Evolutionary conservation across 2,329 filamentous ascomycete genomes (phyloP).

Genomic region (Coniochaeta hoffmannii): DNA sequence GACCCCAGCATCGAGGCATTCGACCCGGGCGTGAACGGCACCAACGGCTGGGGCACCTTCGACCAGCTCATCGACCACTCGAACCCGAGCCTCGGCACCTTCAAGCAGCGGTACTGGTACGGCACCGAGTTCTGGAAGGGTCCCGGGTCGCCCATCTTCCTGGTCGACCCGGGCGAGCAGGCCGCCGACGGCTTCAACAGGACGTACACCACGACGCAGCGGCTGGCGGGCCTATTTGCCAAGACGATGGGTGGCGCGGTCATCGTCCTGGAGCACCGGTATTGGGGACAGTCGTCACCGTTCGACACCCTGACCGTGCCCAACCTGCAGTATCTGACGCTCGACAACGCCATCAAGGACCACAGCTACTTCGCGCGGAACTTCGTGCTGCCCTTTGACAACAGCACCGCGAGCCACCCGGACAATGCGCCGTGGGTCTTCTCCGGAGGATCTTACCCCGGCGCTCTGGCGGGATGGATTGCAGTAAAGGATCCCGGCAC

Average conservation of each 20-base stretch:
- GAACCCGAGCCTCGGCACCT: constrained; percentile 26
- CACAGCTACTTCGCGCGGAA: constrained; percentile 28
- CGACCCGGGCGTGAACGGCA: not conserved
- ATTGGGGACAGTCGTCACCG: constrained; percentile 29
- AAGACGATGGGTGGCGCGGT: constrained; percentile 40
- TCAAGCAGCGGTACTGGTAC: constrained; percentile 28
- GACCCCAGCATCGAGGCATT: not conserved
- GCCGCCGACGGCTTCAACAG: constrained; percentile 22
- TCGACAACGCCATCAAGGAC: constrained; percentile 29
- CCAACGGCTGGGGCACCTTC: constrained; percentile 14
- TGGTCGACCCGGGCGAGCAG: constrained; percentile 29
- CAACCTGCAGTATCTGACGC: constrained; percentile 27
- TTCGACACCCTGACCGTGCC: constrained; percentile 22
- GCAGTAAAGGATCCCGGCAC: constrained; percentile 41
- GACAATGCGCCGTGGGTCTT: constrained; percentile 43
- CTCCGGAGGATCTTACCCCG: constrained; percentile 45
- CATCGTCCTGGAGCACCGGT: constrained; percentile 29
- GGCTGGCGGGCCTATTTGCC: constrained; percentile 31
- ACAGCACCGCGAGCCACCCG: constrained; percentile 32
- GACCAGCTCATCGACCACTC: constrained; percentile 28
- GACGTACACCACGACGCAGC: constrained; percentile 6
- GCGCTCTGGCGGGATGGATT: constrained; percentile 44
- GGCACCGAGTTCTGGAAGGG: constrained; percentile 27
- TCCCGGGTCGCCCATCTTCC: constrained; percentile 25
- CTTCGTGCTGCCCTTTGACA: constrained; percentile 42